A percentile compares a stretch with the other conserved stretches of the same genome.
These are phyloP conservation scores for Tylopilus sp. DNA, from an alignment of 1,284 basidiomycete genomes.

Conservation along the genomic window DNA sequence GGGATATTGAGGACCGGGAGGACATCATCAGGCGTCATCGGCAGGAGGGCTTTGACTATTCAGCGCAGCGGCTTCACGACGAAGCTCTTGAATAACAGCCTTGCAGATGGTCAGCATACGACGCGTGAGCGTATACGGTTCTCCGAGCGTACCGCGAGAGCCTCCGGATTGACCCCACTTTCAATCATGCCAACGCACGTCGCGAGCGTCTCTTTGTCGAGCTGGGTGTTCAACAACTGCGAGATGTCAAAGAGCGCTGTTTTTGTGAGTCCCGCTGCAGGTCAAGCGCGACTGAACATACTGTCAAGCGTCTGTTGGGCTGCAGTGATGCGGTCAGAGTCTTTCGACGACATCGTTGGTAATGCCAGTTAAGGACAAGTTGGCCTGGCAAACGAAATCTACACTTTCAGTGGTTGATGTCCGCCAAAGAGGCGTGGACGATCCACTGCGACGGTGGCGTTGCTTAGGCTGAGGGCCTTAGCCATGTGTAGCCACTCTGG, in stretches of 20 bases:
- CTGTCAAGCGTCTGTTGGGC: constrained; percentile 79
- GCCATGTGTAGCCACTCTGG: no score
- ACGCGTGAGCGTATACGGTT: not conserved
- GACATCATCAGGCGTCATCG: constrained; percentile 18
- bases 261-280: constrained; percentile 5
- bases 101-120: constrained; percentile 27
- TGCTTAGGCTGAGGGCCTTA: no score
- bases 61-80: constrained; percentile 53
- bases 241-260: constrained; percentile 79
- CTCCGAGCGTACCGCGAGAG: constrained; percentile 66
- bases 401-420: no score
- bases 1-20: no score
- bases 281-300: constrained; percentile 37
- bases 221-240: constrained; percentile 74
- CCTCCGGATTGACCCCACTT: constrained; percentile 80
- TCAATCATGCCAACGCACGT: constrained; percentile 84
- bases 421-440: no score
- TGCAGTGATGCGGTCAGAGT: constrained; percentile 63
- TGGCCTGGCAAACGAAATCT: not conserved
- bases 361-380: not conserved
- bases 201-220: constrained; percentile 79
- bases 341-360: constrained; percentile 48
- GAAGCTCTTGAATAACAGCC: constrained; percentile 74
- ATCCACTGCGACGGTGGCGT: no score
- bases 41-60: constrained; percentile 21